Evolutionary conservation across 805 yeast genomes (phyloP), one percentile per base, ranked within the genome.

Genomic region (Saturnispora galanensis): DNA sequence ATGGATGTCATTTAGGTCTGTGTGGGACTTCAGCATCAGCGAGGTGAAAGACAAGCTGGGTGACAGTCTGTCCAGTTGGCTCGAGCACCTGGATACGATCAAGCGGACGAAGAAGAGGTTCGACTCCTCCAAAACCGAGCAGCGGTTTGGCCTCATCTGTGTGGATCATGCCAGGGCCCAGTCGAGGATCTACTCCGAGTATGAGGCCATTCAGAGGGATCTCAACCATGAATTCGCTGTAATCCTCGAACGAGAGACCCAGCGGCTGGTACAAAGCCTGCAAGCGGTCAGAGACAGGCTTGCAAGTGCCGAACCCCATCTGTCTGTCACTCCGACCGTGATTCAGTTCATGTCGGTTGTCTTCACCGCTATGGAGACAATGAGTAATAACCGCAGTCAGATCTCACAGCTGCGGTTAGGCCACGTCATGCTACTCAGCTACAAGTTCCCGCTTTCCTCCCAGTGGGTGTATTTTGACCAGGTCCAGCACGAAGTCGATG

Each of bases 381-480:
- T 43, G 41, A 4, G 10, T 11, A 34, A 2, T 7, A 28, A 29
- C 47, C n/a, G 45, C 49, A n/a, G 31, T 54, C 3, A 51, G 47
- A 1, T 31, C 41, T 5, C 58, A 67, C 62, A 50, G 49, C 7
- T 31, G 32, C 9, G 28, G 32, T 35, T 50, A 1, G 69, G 72
- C 10, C 60, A 62, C 35, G 37, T 35, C 1, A 17, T 57, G 2
- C 38, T 65, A 16, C 33, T 64, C 1, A 66, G 69, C 28, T 63
- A 68, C n/a, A 62, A 81, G 37, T 71, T 62, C 48, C 66, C 65
- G 17, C 70, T 76, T 41, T 74, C 81, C 0, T 31, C 60, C 0
- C 70, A 71, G 28, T 81, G 88, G 82, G 49, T 79, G 1, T 75
- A 66, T 55, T 65, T 65, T 39, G 93, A 83, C 35, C 94, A 85